phyloP scores from a whole-genome alignment of 2,329 filamentous ascomycete species.

The Xylaria polymorpha region DNA sequence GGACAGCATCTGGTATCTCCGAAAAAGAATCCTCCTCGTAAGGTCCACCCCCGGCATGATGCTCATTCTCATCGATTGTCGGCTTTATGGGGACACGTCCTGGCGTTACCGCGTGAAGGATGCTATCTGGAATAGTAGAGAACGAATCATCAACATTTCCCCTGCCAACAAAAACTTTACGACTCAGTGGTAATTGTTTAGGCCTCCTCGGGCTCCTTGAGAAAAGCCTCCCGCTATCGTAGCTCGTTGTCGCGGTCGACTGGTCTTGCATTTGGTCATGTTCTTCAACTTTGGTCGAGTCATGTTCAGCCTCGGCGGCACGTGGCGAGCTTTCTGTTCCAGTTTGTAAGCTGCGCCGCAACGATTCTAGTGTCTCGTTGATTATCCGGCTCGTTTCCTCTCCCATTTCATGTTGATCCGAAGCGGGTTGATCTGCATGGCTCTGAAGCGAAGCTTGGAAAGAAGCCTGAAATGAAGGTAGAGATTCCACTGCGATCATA shows the following conservation, averaged over 20 bases:
- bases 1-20: constrained; percentile 63
- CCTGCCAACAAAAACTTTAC: constrained; percentile 51
- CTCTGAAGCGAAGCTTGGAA: constrained; percentile 56
- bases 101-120: constrained; percentile 50
- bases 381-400: constrained; percentile 69
- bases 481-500: constrained; percentile 68
- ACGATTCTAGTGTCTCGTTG: constrained; percentile 64
- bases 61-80: constrained; percentile 23
- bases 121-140: constrained; percentile 52
- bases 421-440: constrained; percentile 53
- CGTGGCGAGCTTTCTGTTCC: constrained; percentile 35
- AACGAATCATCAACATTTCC: constrained; percentile 51
- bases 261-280: constrained; percentile 19
- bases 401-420: constrained; percentile 60
- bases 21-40: constrained; percentile 70
- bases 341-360: constrained; percentile 55
- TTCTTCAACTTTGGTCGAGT: constrained; percentile 31
- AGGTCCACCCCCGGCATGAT: constrained; percentile 49
- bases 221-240: constrained; percentile 36
- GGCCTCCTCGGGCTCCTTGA: constrained; percentile 53
- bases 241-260: constrained; percentile 24
- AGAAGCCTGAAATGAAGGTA: constrained; percentile 58
- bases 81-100: constrained; percentile 43
- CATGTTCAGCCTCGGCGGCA: constrained; percentile 35
- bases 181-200: constrained; percentile 50